Conservation (phyloP, 768 basidiomycete species). For the Mycena sanguinolenta region DNA sequence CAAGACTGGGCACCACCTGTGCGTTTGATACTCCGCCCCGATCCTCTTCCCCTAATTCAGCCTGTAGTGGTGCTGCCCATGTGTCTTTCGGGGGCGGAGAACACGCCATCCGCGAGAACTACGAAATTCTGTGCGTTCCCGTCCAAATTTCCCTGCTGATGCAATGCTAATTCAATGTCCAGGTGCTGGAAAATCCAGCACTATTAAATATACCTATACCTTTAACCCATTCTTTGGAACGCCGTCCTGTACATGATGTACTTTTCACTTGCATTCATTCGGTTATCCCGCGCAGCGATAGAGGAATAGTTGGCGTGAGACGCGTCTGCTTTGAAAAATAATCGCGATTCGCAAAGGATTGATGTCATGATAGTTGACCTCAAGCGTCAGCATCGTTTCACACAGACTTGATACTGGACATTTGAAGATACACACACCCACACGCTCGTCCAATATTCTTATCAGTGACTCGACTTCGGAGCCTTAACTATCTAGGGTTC, state of each 20-base stretch:
- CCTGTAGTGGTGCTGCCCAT: slow-evolving; percentile 55
- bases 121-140: slow-evolving; percentile 62
- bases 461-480: too few species aligned
- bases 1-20: slow-evolving; percentile 33
- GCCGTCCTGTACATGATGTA: neutral
- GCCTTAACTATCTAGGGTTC: too few species aligned
- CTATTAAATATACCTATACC: slow-evolving; percentile 9
- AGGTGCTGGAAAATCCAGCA: slow-evolving; percentile 34
- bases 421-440: too few species aligned
- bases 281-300: too few species aligned
- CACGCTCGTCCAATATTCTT: too few species aligned
- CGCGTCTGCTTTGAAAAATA: too few species aligned
- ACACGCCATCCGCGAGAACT: slow-evolving; percentile 53
- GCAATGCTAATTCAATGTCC: neutral
- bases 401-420: too few species aligned
- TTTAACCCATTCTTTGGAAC: neutral
- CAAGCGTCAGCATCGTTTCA: too few species aligned
- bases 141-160: neutral
- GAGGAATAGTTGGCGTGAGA: too few species aligned
- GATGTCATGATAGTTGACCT: too few species aligned
- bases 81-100: slow-evolving; percentile 63
- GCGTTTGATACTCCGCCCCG: neutral
- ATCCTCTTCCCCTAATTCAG: neutral
- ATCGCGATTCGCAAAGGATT: too few species aligned
- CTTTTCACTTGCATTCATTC: neutral